phyloP scores from a whole-genome alignment of 345 rosid genomes.

The rapeseed (Brassica napus) region DNA sequence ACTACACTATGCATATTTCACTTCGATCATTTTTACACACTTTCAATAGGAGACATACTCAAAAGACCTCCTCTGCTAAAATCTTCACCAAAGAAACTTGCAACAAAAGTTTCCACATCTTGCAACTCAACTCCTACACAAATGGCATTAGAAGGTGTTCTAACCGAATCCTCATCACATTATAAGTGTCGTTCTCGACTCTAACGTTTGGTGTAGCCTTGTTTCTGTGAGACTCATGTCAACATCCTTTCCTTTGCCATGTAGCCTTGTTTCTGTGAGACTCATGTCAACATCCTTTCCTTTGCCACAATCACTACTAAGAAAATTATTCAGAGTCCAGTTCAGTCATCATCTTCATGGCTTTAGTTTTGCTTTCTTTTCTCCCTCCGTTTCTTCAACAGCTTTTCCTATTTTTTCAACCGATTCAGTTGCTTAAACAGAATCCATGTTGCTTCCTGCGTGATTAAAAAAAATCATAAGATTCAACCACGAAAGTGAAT shows the following conservation, averaged over 20 bases:
- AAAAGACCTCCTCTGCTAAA: too few species aligned
- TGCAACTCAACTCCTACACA: background rate
- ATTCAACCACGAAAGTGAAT: conserved; percentile 12
- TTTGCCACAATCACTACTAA: conserved; percentile 48
- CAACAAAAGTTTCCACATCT: background rate
- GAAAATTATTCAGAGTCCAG: conserved; percentile 43
- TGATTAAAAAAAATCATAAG: background rate
- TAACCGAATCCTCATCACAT: background rate
- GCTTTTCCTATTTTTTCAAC: conserved; percentile 59
- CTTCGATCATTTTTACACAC: too few species aligned
- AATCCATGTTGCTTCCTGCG: conserved; percentile 62
- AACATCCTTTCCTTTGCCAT: conserved; percentile 45
- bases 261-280: conserved; percentile 35
- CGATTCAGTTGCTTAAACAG: conserved; percentile 50
- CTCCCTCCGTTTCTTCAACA: conserved; percentile 53
- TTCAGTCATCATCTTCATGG: conserved; percentile 34
- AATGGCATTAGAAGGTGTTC: background rate
- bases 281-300: conserved; percentile 56
- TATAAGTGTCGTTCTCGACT: background rate
- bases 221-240: conserved; percentile 49
- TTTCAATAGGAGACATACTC: too few species aligned
- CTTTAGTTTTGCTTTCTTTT: conserved; percentile 51
- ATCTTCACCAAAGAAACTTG: too few species aligned
- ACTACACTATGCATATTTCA: too few species aligned
- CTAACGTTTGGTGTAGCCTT: background rate